Evolutionary conservation across 768 basidiomycete species (phyloP).

Genomic region (Boletus coccyginus): DNA sequence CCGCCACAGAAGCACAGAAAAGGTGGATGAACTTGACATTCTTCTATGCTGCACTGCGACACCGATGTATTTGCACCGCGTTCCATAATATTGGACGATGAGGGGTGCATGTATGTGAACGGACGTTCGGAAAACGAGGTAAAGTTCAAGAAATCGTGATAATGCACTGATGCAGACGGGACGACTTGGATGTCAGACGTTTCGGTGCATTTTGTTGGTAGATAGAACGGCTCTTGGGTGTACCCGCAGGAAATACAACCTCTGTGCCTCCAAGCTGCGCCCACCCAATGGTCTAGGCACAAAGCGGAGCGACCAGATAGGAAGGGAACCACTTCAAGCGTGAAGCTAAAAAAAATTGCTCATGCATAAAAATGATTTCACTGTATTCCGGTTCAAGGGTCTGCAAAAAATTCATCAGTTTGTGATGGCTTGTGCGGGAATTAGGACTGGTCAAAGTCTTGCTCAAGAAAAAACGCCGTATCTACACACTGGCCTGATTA

Average conservation of each 20-base stretch:
- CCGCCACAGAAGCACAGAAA: conserved; percentile 27
- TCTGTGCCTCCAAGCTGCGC: conserved; percentile 5
- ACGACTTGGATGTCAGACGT: neutral
- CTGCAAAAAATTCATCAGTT: conserved; percentile 8
- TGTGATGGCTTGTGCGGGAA: conserved; percentile 15
- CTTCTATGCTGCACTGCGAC: conserved; percentile 19
- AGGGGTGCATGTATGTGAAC: conserved; percentile 17
- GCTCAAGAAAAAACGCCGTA: conserved; percentile 8
- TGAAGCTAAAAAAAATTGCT: conserved; percentile 14
- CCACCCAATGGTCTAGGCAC: neutral
- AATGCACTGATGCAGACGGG: conserved; percentile 3
- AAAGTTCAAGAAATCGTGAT: conserved; percentile 17
- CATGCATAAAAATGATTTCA: conserved; percentile 7
- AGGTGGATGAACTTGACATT: conserved; percentile 13
- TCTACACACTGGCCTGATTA: conserved; percentile 5
- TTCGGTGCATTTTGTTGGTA: neutral
- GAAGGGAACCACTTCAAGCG: conserved; percentile 1
- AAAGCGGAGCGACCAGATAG: neutral
- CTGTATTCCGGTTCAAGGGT: neutral
- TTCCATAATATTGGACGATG: conserved; percentile 11
- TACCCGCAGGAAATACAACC: neutral
- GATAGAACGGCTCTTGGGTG: neutral
- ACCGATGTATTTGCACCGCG: conserved; percentile 15
- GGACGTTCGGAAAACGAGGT: conserved; percentile 4
- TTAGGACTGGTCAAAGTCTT: conserved; percentile 14